Evolutionary conservation across 2,329 filamentous ascomycete genomes (phyloP).

Genomic region (Colletotrichum spaethianum): DNA sequence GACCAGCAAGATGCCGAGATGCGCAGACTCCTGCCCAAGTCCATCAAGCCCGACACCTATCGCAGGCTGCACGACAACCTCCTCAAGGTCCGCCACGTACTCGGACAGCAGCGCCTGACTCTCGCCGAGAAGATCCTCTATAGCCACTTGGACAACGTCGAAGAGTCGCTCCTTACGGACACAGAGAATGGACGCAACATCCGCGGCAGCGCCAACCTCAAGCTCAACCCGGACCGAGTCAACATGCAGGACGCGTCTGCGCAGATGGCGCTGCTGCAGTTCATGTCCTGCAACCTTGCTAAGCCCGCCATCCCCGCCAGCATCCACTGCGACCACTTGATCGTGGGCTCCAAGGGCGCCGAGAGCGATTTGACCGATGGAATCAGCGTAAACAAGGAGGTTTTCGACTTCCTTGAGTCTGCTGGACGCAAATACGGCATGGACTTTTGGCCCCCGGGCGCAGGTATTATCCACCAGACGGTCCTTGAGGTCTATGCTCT

Average conservation of each 20-base stretch:
- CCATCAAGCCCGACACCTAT: constrained; percentile 78
- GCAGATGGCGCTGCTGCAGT: constrained; percentile 98
- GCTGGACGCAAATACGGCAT: constrained; percentile 93
- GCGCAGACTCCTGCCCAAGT: constrained; percentile 48
- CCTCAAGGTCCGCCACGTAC: constrained; percentile 79
- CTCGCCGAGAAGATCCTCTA: constrained; percentile 99
- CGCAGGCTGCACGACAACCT: constrained; percentile 85
- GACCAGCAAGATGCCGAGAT: constrained; percentile 50
- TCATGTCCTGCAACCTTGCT: constrained; percentile 95
- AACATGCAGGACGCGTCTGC: constrained; percentile 99
- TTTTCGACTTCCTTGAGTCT: constrained; percentile 97
- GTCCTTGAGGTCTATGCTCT: constrained; percentile 98
- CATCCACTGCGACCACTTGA: constrained; percentile 99
- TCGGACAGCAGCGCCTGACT: constrained; percentile 79
- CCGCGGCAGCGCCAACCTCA: constrained; percentile 90
- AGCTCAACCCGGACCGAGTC: constrained; percentile 96
- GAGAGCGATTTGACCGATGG: constrained; percentile 87
- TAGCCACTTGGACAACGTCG: constrained; percentile 90
- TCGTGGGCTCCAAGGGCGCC: constrained; percentile 93
- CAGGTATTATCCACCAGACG: constrained; percentile 97
- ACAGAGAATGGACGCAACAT: constrained; percentile 89
- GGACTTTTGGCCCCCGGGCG: constrained; percentile 95
- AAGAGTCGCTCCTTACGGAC: constrained; percentile 86
- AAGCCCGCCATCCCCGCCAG: constrained; percentile 94
- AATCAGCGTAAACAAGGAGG: constrained; percentile 93